These are phyloP conservation scores for Suillus lakei DNA, from an alignment of 768 basidiomycete genomes.

Conservation along the genomic window DNA sequence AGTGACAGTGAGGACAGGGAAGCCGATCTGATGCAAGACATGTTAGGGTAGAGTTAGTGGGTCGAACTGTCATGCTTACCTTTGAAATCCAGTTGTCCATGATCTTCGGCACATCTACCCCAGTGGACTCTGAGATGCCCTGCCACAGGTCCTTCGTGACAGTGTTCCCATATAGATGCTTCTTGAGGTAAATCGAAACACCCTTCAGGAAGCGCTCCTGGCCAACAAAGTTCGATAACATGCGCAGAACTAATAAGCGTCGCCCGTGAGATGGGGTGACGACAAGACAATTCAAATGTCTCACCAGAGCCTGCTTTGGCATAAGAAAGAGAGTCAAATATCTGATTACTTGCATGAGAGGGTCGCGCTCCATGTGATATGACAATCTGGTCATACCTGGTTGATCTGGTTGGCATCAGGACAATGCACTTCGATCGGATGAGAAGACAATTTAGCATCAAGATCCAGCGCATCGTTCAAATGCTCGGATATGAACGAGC, in stretches of 20 bases:
- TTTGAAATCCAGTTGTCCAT: constrained; percentile 95
- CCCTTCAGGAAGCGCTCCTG: constrained; percentile 87
- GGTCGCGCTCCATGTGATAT: background rate
- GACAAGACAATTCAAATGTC: constrained; percentile 14
- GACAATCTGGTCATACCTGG: constrained; percentile 46
- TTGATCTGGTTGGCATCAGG: constrained; percentile 86
- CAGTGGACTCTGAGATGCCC: constrained; percentile 79
- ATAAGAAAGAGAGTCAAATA: constrained; percentile 89
- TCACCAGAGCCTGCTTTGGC: constrained; percentile 80
- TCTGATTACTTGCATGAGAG: constrained; percentile 45
- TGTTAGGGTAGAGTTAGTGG: background rate
- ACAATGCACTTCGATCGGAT: constrained; percentile 92
- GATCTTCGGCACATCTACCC: constrained; percentile 71
- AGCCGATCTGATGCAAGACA: constrained; percentile 60
- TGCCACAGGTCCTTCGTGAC: constrained; percentile 88
- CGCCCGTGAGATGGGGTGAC: background rate
- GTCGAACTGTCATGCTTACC: constrained; percentile 37
- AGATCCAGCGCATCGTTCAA: constrained; percentile 77
- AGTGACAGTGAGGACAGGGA: constrained; percentile 87
- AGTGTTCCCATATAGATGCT: constrained; percentile 83
- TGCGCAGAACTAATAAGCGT: constrained; percentile 72
- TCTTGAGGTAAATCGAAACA: constrained; percentile 91
- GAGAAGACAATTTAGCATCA: constrained; percentile 86
- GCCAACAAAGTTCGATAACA: constrained; percentile 89
- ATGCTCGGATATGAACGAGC: constrained; percentile 80